Evolutionary conservation across 768 basidiomycete species (phyloP), one percentile per base, ranked within the genome.

Genomic region (Boletus patriciae): DNA sequence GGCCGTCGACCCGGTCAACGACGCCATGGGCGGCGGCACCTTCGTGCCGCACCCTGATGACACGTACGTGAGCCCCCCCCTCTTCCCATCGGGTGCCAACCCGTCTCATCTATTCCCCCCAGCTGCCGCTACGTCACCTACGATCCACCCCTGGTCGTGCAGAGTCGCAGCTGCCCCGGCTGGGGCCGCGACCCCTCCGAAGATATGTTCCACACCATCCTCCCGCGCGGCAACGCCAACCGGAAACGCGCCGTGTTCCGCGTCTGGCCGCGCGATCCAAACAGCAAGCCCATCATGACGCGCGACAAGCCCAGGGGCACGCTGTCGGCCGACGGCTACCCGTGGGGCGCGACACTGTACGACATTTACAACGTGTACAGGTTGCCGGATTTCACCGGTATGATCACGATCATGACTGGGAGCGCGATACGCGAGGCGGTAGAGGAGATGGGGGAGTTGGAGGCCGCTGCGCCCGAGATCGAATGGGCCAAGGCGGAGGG

Each of bases 331-430:
- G 68, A 67, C 12, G 64, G 62, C 0, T 60, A 60, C 38, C 45
- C 56, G 9, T 73, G 71, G 71, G 70, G 59, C 4, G 69, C 59
- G 0, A 72, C 70, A 7, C 49, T 72, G 12, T 67, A 60, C 34
- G 71, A 73, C 36, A 50, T 73, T 38, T 73, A 44, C 36, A 0
- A n/a, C 6, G 63, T 69, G n/a, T 4, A 19, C 34, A 49, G 47
- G 25, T 0, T 64, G 1, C 69, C 67, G 0, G 0, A 13, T 13
- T 1, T 0, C n/a, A n/a, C n/a, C n/a, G 0, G 0, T 8, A 5
- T n/a, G 4, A 16, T 57, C 0, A 41, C 62, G 16, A 36, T 38
- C 9, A 55, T 57, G 52, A 61, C 67, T 0, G 65, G 69, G 38
- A 73, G 69, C 34, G 58, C 41, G 23, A n/a, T 70, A 7, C 33